Percentiles rank a stretch among this genome's conserved stretches.
phyloP scores from a whole-genome alignment of 768 basidiomycete genomes.

The Trametes elegans region DNA sequence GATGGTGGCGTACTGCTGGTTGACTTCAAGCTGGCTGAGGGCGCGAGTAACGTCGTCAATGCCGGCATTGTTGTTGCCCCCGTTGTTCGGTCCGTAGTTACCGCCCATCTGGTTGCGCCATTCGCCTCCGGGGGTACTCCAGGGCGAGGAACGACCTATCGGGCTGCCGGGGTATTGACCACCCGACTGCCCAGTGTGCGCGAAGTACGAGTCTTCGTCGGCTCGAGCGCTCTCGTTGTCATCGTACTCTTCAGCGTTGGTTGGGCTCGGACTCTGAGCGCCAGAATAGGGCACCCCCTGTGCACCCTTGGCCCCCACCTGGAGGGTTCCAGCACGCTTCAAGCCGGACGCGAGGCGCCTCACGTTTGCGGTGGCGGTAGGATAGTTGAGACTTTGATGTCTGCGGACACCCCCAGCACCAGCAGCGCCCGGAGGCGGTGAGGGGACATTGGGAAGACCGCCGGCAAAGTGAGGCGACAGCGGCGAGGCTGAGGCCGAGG shows the following conservation, averaged over 20 bases:
- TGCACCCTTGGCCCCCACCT: constrained; percentile 42
- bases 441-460: constrained; percentile 49
- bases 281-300: constrained; percentile 26
- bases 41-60: constrained; percentile 81
- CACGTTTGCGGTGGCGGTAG: constrained; percentile 48
- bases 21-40: constrained; percentile 64
- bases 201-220: constrained; percentile 56
- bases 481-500: constrained; percentile 51
- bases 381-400: constrained; percentile 77
- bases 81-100: constrained; percentile 17
- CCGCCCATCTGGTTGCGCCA: constrained; percentile 51
- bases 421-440: constrained; percentile 56
- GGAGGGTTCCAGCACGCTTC: constrained; percentile 75
- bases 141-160: constrained; percentile 63
- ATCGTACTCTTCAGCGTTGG: constrained; percentile 59
- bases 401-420: constrained; percentile 68
- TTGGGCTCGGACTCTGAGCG: constrained; percentile 42
- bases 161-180: constrained; percentile 51
- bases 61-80: constrained; percentile 32
- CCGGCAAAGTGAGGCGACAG: constrained; percentile 59
- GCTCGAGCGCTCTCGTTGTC: constrained; percentile 48
- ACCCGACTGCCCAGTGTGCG: constrained; percentile 37
- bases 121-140: constrained; percentile 56
- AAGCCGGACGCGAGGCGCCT: constrained; percentile 54
- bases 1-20: constrained; percentile 33